Base-by-base conservation (phyloP, 2,329 filamentous ascomycete species). In the Ustulina deusta region DNA sequence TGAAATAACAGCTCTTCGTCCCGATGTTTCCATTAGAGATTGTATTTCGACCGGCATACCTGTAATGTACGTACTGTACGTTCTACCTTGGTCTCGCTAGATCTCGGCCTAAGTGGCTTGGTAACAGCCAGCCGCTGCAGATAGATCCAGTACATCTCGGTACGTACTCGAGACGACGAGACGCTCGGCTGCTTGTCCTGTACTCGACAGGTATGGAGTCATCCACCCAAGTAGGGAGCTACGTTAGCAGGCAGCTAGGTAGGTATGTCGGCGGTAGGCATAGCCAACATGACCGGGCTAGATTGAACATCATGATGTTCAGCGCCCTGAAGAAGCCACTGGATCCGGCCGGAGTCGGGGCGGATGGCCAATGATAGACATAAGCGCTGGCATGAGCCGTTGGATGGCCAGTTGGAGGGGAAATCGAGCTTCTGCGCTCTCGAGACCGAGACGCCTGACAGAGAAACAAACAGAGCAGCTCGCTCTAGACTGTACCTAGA, bases 371-470 rank as follows among this genome's bases (percentile, higher is more conserved):
- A 68, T 40, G 36, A 54, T 52, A 44, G 61, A 22, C 34, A 51
- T 44, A 44, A 48, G 57, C 29, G 52, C 46, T 68, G 40, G 51
- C 20, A 44, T 51, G 61, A 36, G 49, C 65, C 49, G 59, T 61
- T 38, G 49, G 54, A 60, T 22, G 56, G 27, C 54, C 32, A 54
- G 46, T 27, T 52, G 56, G 49, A 38, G 44, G 55, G 27, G 22
- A 27, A 58, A 44, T 32, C 36, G 22, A 6, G 36, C 38, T 38
- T 66, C 27, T 63, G 15, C 32, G 46, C 49, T 58, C 22, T 51
- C 36, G 27, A 63, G 40, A 60, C 32, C 40, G 48, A 49, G 32
- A 63, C 48, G n/a, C 32, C 32, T 54, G 25, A 38, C 32, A 55
- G 52, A 38, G 20, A n/a, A 15, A 20, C 29, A 40, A 27, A 25